These are phyloP conservation scores for Albifimbria verrucaria DNA, from an alignment of 2,329 filamentous ascomycete species.

Conservation along the genomic window DNA sequence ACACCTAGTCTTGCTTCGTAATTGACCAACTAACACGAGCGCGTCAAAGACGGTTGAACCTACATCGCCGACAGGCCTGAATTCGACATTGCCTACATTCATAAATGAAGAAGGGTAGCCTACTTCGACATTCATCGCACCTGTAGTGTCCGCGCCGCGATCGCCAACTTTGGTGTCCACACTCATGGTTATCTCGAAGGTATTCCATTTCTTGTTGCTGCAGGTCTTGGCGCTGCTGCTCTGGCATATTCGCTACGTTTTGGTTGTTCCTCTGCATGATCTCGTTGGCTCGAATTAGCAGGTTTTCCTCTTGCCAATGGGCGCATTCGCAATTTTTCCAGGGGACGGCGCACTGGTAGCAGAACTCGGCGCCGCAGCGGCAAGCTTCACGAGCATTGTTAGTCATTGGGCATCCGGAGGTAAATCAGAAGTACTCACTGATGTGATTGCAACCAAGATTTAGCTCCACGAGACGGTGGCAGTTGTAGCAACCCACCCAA, in stretches of 20 bases:
- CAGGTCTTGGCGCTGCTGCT: background rate
- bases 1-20: too few relatives aligned
- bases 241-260: background rate
- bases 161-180: constrained; percentile 34
- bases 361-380: constrained; percentile 42
- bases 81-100: constrained; percentile 43
- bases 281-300: constrained; percentile 26
- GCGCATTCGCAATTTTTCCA: constrained; percentile 40
- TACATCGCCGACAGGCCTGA: constrained; percentile 43
- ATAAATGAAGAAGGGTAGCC: constrained; percentile 39
- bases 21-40: background rate
- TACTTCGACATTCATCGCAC: constrained; percentile 42
- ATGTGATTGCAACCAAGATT: constrained; percentile 51
- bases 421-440: constrained; percentile 34
- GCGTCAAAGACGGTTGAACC: constrained; percentile 37
- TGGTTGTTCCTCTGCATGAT: constrained; percentile 24
- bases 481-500: constrained; percentile 49
- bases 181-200: constrained; percentile 33
- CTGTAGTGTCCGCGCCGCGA: constrained; percentile 24
- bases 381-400: constrained; percentile 32
- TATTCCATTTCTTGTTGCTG: constrained; percentile 3
- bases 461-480: constrained; percentile 44
- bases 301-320: constrained; percentile 33
- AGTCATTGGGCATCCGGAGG: background rate
- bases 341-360: constrained; percentile 39